Conservation (phyloP, 2,329 filamentous ascomycete species). For the Penicillium occitanis region DNA sequence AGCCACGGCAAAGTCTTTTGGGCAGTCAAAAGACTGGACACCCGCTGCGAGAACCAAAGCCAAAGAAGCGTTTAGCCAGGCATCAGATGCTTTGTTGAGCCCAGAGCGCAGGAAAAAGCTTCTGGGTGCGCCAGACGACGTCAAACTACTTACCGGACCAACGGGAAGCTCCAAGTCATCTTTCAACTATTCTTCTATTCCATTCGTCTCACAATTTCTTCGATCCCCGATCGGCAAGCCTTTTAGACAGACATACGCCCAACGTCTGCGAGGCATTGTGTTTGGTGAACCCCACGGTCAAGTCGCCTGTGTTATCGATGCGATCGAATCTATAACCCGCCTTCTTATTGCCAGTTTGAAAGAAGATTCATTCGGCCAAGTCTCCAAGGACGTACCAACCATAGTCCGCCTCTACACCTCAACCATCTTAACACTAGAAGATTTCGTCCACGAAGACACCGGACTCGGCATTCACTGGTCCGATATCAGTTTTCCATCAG, state of each 20-base stretch:
- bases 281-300: slow-evolving; percentile 73
- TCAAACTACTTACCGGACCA: slow-evolving; percentile 37
- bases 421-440: slow-evolving; percentile 68
- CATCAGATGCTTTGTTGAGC: slow-evolving; percentile 41
- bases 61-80: slow-evolving; percentile 40
- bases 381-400: slow-evolving; percentile 74
- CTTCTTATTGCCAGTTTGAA: slow-evolving; percentile 71
- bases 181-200: slow-evolving; percentile 51
- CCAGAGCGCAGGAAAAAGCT: slow-evolving; percentile 42
- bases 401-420: slow-evolving; percentile 72
- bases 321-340: slow-evolving; percentile 66
- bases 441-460: slow-evolving; percentile 53
- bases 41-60: slow-evolving; percentile 40
- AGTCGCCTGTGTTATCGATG: slow-evolving; percentile 66
- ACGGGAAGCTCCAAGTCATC: slow-evolving; percentile 23
- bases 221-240: slow-evolving; percentile 60
- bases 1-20: slow-evolving; percentile 49
- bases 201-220: slow-evolving; percentile 50
- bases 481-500: slow-evolving; percentile 60
- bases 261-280: slow-evolving; percentile 65
- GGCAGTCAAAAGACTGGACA: slow-evolving; percentile 46
- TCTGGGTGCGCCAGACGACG: slow-evolving; percentile 38
- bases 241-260: slow-evolving; percentile 69
- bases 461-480: slow-evolving; percentile 70
- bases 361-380: slow-evolving; percentile 82